Evolutionary conservation across 176 grass and related monocot species (phyloP).

Genomic region (Paspalum notatum): DNA sequence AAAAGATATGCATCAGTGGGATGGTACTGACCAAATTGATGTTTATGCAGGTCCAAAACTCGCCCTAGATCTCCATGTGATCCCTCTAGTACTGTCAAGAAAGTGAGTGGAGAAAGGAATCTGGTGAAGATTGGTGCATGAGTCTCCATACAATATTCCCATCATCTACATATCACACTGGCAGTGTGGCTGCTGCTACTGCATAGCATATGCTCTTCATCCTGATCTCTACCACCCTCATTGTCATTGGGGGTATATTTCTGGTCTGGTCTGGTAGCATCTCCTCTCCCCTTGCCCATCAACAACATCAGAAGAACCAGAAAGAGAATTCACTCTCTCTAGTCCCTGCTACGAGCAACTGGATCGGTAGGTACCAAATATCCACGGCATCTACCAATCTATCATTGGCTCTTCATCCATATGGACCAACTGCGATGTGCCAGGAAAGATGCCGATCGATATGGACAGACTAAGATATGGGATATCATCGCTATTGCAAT

Average conservation of each 20-base stretch:
- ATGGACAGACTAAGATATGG: background rate
- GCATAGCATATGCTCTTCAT: background rate
- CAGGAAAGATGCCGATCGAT: constrained; percentile 3
- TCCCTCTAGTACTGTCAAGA: constrained; percentile 47
- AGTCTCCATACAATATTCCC: constrained; percentile 39
- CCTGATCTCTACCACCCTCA: background rate
- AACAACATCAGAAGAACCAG: constrained; percentile 31
- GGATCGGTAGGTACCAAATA: constrained; percentile 49
- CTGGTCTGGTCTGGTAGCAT: constrained; percentile 23
- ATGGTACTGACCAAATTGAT: background rate
- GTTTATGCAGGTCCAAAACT: constrained; percentile 42
- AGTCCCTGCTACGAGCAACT: constrained; percentile 30
- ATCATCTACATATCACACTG: constrained; percentile 7
- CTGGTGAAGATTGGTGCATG: constrained; percentile 29
- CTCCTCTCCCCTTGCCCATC: constrained; percentile 19
- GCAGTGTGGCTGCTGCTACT: constrained; percentile 15
- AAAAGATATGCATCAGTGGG: background rate
- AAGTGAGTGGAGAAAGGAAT: constrained; percentile 44
- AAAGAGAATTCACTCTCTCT: background rate
- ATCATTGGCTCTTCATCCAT: background rate
- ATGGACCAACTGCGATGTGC: background rate
- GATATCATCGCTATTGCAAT: no score
- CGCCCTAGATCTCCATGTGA: constrained; percentile 34
- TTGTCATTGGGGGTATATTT: background rate
- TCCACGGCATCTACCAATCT: constrained; percentile 29